phyloP scores from a whole-genome alignment of 73 alveolate genomes.

The Uronychia setigera region DNA sequence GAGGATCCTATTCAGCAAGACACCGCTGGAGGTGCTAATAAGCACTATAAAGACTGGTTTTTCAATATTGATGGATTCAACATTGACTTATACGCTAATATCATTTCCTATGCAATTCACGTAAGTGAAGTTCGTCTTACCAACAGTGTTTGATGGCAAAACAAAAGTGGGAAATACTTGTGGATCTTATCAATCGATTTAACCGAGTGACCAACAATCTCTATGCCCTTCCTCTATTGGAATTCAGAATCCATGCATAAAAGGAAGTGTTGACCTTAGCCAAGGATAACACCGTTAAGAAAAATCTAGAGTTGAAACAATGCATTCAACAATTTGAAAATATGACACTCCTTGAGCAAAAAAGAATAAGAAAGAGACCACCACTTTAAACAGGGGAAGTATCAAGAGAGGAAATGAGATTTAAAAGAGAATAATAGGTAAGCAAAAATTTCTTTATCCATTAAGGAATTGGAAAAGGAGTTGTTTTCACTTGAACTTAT shows the following conservation, averaged over 20 bases:
- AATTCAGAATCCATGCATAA: conserved; percentile 90
- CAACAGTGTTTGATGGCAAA: conserved; percentile 77
- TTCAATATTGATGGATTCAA: conserved; percentile 43
- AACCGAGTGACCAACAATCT: conserved; percentile 74
- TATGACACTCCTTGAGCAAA: conserved; percentile 47
- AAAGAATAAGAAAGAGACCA: conserved; percentile 84
- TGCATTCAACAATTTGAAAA: conserved; percentile 80
- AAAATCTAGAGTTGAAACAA: not conserved
- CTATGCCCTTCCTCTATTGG: conserved; percentile 81
- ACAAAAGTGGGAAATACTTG: conserved; percentile 91
- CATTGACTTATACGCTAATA: conserved; percentile 71
- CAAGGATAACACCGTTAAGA: not conserved
- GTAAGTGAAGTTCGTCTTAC: not conserved
- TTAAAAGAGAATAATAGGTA: conserved; percentile 83
- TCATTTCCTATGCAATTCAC: conserved; percentile 64
- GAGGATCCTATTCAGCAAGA: not conserved
- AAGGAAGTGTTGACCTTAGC: conserved; percentile 3
- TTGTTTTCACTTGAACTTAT: conserved; percentile 72
- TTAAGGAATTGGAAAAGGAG: conserved; percentile 77
- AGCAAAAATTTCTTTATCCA: too few species aligned
- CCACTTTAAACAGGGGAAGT: conserved; percentile 91
- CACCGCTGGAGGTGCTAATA: not conserved
- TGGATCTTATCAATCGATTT: conserved; percentile 80
- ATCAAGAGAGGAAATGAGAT: conserved; percentile 89
- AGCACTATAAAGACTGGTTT: conserved; percentile 8